phyloP scores from a whole-genome alignment of 768 basidiomycete genomes.

The Favolaschia claudopus region DNA sequence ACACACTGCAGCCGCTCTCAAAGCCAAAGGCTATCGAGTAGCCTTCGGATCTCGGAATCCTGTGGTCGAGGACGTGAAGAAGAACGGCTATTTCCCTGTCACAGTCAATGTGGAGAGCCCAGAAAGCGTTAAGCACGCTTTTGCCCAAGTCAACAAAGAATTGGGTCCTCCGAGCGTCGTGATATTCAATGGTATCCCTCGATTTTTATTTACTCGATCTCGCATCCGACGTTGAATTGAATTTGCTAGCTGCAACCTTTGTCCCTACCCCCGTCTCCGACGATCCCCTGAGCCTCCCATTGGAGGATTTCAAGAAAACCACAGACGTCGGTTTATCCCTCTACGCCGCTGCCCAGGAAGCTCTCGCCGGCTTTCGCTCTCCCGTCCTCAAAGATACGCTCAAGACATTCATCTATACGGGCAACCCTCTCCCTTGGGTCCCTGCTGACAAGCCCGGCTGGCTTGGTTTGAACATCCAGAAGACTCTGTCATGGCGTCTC shows the following conservation, averaged over 20 bases:
- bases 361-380: constrained; percentile 34
- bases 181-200: constrained; percentile 43
- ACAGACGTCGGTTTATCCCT: constrained; percentile 22
- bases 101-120: constrained; percentile 39
- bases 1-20: constrained; percentile 13
- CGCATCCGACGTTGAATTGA: too few species aligned
- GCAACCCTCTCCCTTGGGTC: constrained; percentile 36
- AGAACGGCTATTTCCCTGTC: constrained; percentile 33
- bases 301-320: constrained; percentile 27
- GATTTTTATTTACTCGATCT: background rate
- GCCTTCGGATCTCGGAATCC: constrained; percentile 26
- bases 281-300: constrained; percentile 34
- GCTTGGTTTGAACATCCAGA: constrained; percentile 33
- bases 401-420: constrained; percentile 41
- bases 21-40: constrained; percentile 21
- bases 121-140: constrained; percentile 37
- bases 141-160: constrained; percentile 34
- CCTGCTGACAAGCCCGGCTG: constrained; percentile 14
- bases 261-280: constrained; percentile 13
- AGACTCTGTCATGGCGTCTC: constrained; percentile 31
- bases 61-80: background rate
- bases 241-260: constrained; percentile 26
- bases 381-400: constrained; percentile 23
- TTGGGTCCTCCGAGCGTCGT: constrained; percentile 49
- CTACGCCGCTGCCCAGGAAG: constrained; percentile 37